Percentiles rank a stretch among this genome's conserved stretches.
These are phyloP conservation scores for Metschnikowia lochheadii DNA, from an alignment of 805 yeast species.

Conservation along the genomic window DNA sequence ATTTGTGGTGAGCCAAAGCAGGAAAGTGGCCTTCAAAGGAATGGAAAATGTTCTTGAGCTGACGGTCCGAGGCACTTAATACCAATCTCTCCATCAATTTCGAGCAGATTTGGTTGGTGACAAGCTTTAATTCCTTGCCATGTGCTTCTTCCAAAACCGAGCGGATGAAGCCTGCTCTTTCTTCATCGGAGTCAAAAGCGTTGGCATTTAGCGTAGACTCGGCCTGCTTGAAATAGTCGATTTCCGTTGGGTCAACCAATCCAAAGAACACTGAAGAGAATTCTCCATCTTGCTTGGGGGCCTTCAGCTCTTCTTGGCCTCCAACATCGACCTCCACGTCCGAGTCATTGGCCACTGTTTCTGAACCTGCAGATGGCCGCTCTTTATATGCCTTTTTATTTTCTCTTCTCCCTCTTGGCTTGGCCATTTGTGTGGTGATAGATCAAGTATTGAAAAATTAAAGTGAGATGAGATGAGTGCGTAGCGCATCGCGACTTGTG, in stretches of 20 bases:
- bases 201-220: slow-evolving; percentile 80
- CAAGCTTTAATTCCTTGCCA: slow-evolving; percentile 88
- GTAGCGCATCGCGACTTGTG: neutral
- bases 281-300: slow-evolving; percentile 14
- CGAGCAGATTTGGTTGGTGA: slow-evolving; percentile 92
- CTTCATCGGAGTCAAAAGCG: slow-evolving; percentile 72
- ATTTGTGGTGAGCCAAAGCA: slow-evolving; percentile 79
- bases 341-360: slow-evolving; percentile 2
- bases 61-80: slow-evolving; percentile 58
- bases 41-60: slow-evolving; percentile 60
- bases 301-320: slow-evolving; percentile 6
- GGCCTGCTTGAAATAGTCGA: slow-evolving; percentile 90
- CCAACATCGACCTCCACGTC: neutral
- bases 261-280: slow-evolving; percentile 65
- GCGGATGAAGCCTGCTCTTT: slow-evolving; percentile 62
- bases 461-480: slow-evolving; percentile 10
- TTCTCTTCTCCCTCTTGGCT: slow-evolving; percentile 43
- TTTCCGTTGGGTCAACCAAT: slow-evolving; percentile 73
- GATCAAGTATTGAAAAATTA: slow-evolving; percentile 1
- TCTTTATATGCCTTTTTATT: slow-evolving; percentile 27
- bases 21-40: slow-evolving; percentile 71
- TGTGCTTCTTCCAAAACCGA: slow-evolving; percentile 81
- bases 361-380: slow-evolving; percentile 11
- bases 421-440: slow-evolving; percentile 14
- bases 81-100: slow-evolving; percentile 85